Evolutionary conservation across 352 stramenopile genomes (phyloP).

Genomic region (Phytophthora gonapodyides): DNA sequence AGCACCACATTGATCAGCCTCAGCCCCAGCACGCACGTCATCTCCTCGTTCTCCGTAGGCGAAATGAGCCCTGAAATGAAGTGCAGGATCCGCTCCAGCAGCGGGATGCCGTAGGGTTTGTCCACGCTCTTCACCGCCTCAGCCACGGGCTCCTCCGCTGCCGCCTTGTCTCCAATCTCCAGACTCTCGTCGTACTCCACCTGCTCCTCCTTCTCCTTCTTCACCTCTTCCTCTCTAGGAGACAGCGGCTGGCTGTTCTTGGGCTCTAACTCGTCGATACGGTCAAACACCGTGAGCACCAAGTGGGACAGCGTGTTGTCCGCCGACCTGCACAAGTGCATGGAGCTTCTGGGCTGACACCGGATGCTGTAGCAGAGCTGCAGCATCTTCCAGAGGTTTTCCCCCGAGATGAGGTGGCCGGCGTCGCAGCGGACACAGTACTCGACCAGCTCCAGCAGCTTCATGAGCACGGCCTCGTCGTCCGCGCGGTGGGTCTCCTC

Average conservation of each 20-base stretch:
- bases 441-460: conserved; percentile 96
- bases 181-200: conserved; percentile 32
- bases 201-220: conserved; percentile 16
- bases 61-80: conserved; percentile 95
- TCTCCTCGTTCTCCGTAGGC: conserved; percentile 89
- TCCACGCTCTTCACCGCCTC: conserved; percentile 25
- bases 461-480: conserved; percentile 94
- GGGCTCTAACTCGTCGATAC: conserved; percentile 77
- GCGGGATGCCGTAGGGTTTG: conserved; percentile 83
- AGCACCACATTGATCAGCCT: conserved; percentile 98
- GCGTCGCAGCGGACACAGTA: conserved; percentile 94
- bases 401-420: conserved; percentile 88
- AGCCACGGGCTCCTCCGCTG: conserved; percentile 11
- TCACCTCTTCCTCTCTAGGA: conserved; percentile 9
- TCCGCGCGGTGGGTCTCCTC: conserved; percentile 94
- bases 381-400: conserved; percentile 96
- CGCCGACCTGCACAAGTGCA: conserved; percentile 93
- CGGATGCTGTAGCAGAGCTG: conserved; percentile 97
- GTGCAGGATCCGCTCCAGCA: conserved; percentile 93
- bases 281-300: conserved; percentile 96
- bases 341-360: conserved; percentile 84
- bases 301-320: conserved; percentile 97
- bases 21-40: conserved; percentile 91
- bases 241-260: conserved; percentile 18
- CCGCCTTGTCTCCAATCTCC: conserved; percentile 23